Base-by-base conservation (phyloP, 163 green algal genomes). In the Smithsoniella earleae region DNA sequence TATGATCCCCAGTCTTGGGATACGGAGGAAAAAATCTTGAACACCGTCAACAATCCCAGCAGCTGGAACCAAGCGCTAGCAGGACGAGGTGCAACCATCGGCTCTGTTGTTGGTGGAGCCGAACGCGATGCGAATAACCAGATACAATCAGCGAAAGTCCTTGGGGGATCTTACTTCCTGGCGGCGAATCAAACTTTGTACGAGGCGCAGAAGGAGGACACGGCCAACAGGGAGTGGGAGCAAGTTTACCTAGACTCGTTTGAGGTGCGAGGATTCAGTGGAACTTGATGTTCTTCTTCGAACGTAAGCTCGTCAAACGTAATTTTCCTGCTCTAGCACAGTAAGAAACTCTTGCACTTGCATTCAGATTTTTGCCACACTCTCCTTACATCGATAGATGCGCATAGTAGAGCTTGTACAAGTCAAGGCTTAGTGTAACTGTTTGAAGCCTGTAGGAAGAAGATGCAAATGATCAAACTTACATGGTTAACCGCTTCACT, bases 401-500 rank as follows among this genome's bases (percentile, higher is more conserved):
- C n/a, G n/a, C n/a, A n/a, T n/a, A n/a, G n/a, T n/a, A n/a, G n/a
- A n/a, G n/a, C n/a, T n/a, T n/a, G n/a, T n/a, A n/a, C n/a, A n/a
- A n/a, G n/a, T n/a, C n/a, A n/a, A n/a, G n/a, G n/a, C n/a, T n/a
- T n/a, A n/a, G n/a, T n/a, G n/a, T n/a, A n/a, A n/a, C n/a, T n/a
- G n/a, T n/a, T n/a, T n/a, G n/a, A n/a, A n/a, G n/a, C n/a, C n/a
- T n/a, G n/a, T n/a, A n/a, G n/a, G n/a, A n/a, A n/a, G n/a, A n/a
- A n/a, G n/a, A n/a, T n/a, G n/a, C n/a, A n/a, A n/a, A n/a, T n/a
- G n/a, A n/a, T n/a, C n/a, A n/a, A n/a, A n/a, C n/a, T n/a, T n/a
- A n/a, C n/a, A n/a, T n/a, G n/a, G 25, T 75, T 13, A 38, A 43
- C 13, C 74, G 66, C 2, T 55, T 77, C 5, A 52, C 34, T 8